Evolutionary conservation across 108 stramenopile species (phyloP).

Genomic region (Mediolabrus comicus): DNA sequence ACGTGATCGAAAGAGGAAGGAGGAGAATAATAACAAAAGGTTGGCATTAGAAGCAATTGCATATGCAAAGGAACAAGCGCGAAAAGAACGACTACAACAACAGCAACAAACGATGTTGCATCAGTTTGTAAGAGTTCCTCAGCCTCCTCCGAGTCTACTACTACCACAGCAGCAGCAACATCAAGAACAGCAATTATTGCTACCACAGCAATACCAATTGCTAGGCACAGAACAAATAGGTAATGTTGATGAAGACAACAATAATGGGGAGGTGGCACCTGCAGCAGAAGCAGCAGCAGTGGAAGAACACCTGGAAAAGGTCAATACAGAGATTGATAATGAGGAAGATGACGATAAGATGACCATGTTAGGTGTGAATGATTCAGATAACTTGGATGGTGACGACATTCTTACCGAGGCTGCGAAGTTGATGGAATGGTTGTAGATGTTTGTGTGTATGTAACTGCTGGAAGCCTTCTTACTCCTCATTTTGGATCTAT

Average conservation of each 20-base stretch:
- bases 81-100: background rate
- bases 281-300: too few relatives aligned
- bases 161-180: too few relatives aligned
- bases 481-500: too few relatives aligned
- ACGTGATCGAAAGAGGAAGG: too few relatives aligned
- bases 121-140: background rate
- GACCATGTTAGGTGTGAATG: too few relatives aligned
- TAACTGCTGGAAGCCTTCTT: too few relatives aligned
- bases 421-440: background rate
- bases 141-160: too few relatives aligned
- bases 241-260: background rate
- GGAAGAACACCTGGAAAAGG: background rate
- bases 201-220: too few relatives aligned
- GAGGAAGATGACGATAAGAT: too few relatives aligned
- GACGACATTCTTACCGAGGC: too few relatives aligned
- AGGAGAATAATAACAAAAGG: background rate
- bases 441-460: background rate
- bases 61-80: background rate
- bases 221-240: background rate
- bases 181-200: too few relatives aligned
- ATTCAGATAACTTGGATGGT: background rate
- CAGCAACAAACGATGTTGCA: background rate
- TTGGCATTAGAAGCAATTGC: background rate
- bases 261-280: too few relatives aligned
- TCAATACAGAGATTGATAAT: background rate